Percentiles rank a stretch among this genome's conserved stretches.
Conservation (phyloP, 495 filamentous ascomycete species). For the Aspergillus heteromorphus region DNA sequence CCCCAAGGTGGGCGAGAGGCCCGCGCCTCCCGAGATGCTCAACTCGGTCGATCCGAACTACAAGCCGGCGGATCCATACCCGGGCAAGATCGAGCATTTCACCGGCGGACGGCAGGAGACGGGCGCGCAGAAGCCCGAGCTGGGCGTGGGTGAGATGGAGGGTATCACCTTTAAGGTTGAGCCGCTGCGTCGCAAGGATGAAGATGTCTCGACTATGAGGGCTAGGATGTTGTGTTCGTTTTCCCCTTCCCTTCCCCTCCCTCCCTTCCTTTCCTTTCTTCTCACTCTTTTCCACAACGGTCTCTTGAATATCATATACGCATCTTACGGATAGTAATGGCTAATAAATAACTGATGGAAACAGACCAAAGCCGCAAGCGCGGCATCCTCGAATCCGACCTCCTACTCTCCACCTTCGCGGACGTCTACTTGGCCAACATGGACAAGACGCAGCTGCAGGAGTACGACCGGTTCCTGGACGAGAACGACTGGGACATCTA, state of each 20-base stretch:
- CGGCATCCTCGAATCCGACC: slow-evolving; percentile 91
- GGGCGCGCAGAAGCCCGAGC: slow-evolving; percentile 54
- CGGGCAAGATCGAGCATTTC: slow-evolving; percentile 57
- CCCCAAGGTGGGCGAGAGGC: slow-evolving; percentile 52
- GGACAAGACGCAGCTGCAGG: slow-evolving; percentile 63
- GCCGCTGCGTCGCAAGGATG: slow-evolving; percentile 73
- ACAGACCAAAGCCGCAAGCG: slow-evolving; percentile 94
- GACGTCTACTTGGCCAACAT: slow-evolving; percentile 68
- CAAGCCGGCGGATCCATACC: slow-evolving; percentile 52
- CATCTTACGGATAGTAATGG: neutral
- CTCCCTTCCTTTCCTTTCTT: neutral
- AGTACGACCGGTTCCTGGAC: slow-evolving; percentile 93
- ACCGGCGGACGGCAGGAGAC: slow-evolving; percentile 54
- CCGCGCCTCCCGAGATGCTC: slow-evolving; percentile 57
- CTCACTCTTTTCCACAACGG: neutral
- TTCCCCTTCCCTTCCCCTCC: neutral
- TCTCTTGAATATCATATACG: neutral
- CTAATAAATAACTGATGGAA: neutral
- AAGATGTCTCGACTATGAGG: slow-evolving; percentile 76
- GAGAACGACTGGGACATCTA: slow-evolving; percentile 99
- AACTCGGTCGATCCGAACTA: slow-evolving; percentile 52
- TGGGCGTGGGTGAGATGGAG: slow-evolving; percentile 87
- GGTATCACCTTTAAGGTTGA: slow-evolving; percentile 85
- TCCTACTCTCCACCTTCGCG: slow-evolving; percentile 94
- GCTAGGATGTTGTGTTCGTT: slow-evolving; percentile 85